phyloP scores from a whole-genome alignment of 768 basidiomycete genomes.

The Serendipita sp. region DNA sequence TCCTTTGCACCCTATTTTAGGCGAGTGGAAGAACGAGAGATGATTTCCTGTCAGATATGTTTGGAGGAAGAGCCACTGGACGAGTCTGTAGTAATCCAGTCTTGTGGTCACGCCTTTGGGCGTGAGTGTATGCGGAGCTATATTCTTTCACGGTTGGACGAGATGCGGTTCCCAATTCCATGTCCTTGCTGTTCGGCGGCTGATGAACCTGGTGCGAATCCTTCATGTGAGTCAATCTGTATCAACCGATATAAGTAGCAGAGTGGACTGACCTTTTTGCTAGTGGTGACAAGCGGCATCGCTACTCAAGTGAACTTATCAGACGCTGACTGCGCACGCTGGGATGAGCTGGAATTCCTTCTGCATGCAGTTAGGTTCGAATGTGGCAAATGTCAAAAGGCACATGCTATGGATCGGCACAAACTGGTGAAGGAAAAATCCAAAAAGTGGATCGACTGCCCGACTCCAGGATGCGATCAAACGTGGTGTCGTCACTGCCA shows the following conservation, averaged over 20 bases:
- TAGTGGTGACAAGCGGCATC: conserved; percentile 4
- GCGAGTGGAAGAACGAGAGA: conserved; percentile 2
- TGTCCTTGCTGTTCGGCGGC: conserved; percentile 41
- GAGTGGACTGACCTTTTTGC: background rate
- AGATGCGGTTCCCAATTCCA: conserved; percentile 40
- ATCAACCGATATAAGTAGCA: background rate
- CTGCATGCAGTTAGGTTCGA: background rate
- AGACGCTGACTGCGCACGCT: conserved; percentile 1
- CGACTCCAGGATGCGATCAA: conserved; percentile 30
- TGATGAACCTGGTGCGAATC: conserved; percentile 13
- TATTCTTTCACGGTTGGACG: conserved; percentile 31
- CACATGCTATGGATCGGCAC: background rate
- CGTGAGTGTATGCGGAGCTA: conserved; percentile 33
- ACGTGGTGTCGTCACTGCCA: conserved; percentile 50
- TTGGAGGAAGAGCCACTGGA: conserved; percentile 33
- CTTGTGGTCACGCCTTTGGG: conserved; percentile 40
- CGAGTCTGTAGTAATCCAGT: conserved; percentile 25
- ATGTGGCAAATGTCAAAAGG: background rate
- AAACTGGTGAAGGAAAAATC: conserved; percentile 5
- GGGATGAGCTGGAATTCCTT: conserved; percentile 4
- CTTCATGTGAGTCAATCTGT: conserved; percentile 19
- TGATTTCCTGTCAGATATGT: conserved; percentile 35
- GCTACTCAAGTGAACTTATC: conserved; percentile 3
- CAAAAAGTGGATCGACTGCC: conserved; percentile 31
- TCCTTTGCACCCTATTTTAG: background rate